Conservation (phyloP, 2,329 filamentous ascomycete genomes). For the Talaromyces funiculosus region DNA sequence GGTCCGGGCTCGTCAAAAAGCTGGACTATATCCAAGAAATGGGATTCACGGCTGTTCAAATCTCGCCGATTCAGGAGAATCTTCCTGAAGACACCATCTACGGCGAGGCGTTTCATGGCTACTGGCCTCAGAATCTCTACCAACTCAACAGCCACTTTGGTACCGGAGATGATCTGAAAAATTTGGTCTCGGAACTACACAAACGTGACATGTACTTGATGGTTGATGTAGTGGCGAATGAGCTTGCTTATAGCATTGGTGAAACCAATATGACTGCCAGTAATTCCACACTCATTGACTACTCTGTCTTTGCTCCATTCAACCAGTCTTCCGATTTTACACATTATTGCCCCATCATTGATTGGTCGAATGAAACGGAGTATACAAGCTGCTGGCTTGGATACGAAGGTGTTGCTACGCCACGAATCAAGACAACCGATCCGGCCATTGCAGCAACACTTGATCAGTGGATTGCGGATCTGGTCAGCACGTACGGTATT, state of each 20-base stretch:
- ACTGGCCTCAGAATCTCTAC: constrained; percentile 43
- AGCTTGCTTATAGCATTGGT: constrained; percentile 25
- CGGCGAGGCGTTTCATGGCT: constrained; percentile 41
- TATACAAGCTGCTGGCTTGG: constrained; percentile 46
- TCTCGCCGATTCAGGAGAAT: constrained; percentile 33
- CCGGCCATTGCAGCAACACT: constrained; percentile 29
- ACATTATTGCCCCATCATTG: constrained; percentile 24
- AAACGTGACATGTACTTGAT: constrained; percentile 43
- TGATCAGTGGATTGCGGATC: constrained; percentile 30
- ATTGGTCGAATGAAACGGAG: constrained; percentile 24
- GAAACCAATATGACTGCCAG: constrained; percentile 7
- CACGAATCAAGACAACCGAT: constrained; percentile 39
- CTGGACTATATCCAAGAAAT: constrained; percentile 44
- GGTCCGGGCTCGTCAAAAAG: constrained; percentile 39
- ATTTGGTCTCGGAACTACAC: constrained; percentile 39
- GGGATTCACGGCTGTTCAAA: constrained; percentile 42
- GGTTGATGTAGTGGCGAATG: constrained; percentile 46
- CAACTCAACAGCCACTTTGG: constrained; percentile 43
- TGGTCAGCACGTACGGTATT: constrained; percentile 35
- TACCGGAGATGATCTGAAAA: constrained; percentile 37
- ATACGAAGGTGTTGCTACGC: constrained; percentile 37
- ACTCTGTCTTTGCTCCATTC: constrained; percentile 18
- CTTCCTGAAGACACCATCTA: constrained; percentile 28
- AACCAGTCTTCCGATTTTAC: constrained; percentile 25
- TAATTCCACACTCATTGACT: constrained; percentile 13